phyloP scores from a whole-genome alignment of 345 rosid genomes.

The Rubroshorea leprosula region DNA sequence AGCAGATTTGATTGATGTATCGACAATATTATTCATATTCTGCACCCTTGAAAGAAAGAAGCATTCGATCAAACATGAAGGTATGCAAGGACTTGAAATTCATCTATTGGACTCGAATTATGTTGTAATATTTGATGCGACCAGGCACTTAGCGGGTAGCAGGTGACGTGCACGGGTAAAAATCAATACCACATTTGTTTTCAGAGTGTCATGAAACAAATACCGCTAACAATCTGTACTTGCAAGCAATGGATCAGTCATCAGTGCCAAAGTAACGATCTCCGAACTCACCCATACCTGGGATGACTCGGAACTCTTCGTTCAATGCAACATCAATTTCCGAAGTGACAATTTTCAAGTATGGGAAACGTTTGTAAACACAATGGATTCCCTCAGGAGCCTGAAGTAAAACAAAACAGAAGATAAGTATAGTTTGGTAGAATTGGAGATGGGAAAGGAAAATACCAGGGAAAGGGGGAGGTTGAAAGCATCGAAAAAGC shows the following conservation, averaged over 20 bases:
- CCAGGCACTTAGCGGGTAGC: background rate
- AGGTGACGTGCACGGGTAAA: background rate
- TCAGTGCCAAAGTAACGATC: slow-evolving; percentile 98
- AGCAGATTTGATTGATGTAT: too few relatives aligned
- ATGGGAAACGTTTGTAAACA: slow-evolving; percentile 73
- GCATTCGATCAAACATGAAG: too few relatives aligned
- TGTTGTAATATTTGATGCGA: background rate
- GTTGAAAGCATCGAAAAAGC: slow-evolving; percentile 6
- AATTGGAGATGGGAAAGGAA: background rate
- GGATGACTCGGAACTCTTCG: slow-evolving; percentile 86
- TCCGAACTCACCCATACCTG: slow-evolving; percentile 98
- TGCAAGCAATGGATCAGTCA: slow-evolving; percentile 34
- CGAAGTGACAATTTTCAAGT: slow-evolving; percentile 86
- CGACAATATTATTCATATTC: too few relatives aligned
- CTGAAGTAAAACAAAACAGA: slow-evolving; percentile 27
- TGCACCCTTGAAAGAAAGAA: too few relatives aligned
- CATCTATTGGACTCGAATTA: too few relatives aligned
- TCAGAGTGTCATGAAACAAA: background rate
- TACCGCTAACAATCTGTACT: slow-evolving; percentile 1
- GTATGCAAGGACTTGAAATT: too few relatives aligned
- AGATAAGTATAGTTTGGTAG: background rate
- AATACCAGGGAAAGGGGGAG: background rate
- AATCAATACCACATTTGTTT: background rate
- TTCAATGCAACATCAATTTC: slow-evolving; percentile 85
- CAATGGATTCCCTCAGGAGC: slow-evolving; percentile 98